Base-by-base conservation (phyloP, 2,329 filamentous ascomycete genomes). In the Xylaria sp. region DNA sequence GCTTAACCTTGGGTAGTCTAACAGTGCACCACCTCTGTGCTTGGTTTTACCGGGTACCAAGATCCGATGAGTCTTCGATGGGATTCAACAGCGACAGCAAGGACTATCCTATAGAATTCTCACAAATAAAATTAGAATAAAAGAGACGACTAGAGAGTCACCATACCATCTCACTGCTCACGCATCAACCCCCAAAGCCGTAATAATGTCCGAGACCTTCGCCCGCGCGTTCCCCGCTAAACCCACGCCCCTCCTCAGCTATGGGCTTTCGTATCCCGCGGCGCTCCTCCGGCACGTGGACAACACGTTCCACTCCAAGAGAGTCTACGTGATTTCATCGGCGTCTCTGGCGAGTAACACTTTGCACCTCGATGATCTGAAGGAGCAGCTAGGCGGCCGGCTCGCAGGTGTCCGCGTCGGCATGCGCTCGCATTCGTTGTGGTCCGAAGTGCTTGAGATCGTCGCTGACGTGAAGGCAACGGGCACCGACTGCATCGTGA, bases 351-450 rank as follows among this genome's bases (percentile, higher is more conserved):
- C 79, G 0, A 73, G 72, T 6, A 80, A 81, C 38, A 86, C 83
- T 0, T 66, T 80, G 46, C 73, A 76, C 1, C 73, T 86, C 0
- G 69, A 78, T 3, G 69, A 72, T 1, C 74, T 87, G 0, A 73
- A 75, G 3, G 17, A 67, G 0, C 76, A 77, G 0, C 70, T 87
- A 0, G 79, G 76, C 1, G 67, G 70, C 3, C 75, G 76, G 2
- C 65, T 83, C 7, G 82, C 76, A 0, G 83, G 83, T 1, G 67
- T 77, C 6, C 74, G 79, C 2, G 72, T 80, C 31, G 84, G 85
- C 21, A 83, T 87, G 75, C 78, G 76, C 27, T 79, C 81, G 3
- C 84, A 87, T 67, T 85, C 83, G 1, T 76, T 80, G 3, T 85
- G 81, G 77, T 78, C 78, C 1, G 81, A 86, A 60, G 78, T 85